These are phyloP conservation scores for Sporodiniella umbellata DNA, from an alignment of 371 early-diverging fungal species.

Conservation along the genomic window DNA sequence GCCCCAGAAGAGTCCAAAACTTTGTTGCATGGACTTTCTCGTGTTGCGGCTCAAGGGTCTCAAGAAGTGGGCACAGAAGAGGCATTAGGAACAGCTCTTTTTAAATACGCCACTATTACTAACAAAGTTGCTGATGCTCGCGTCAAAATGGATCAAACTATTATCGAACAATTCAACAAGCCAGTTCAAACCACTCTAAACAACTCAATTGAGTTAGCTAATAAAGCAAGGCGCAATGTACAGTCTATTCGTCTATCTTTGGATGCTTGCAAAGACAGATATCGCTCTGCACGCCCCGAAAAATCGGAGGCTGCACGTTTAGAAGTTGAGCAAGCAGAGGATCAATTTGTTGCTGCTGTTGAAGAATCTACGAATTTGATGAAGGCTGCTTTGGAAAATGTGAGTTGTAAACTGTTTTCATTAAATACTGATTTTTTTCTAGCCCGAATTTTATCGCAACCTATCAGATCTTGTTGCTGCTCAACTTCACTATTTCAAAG, in stretches of 20 bases:
- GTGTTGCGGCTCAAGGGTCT: slow-evolving; percentile 51
- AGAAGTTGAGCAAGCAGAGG: slow-evolving; percentile 89
- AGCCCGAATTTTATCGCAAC: slow-evolving; percentile 80
- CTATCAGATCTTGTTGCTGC: slow-evolving; percentile 81
- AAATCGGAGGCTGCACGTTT: slow-evolving; percentile 64
- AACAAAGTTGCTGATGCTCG: slow-evolving; percentile 80
- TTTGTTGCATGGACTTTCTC: slow-evolving; percentile 69
- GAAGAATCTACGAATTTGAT: slow-evolving; percentile 91
- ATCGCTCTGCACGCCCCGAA: slow-evolving; percentile 72
- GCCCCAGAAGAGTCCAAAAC: slow-evolving; percentile 49
- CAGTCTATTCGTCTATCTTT: slow-evolving; percentile 73
- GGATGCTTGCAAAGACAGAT: slow-evolving; percentile 77
- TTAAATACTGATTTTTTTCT: slow-evolving; percentile 5
- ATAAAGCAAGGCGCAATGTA: slow-evolving; percentile 82
- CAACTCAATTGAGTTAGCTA: slow-evolving; percentile 71
- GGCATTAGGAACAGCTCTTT: slow-evolving; percentile 76
- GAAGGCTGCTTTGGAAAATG: slow-evolving; percentile 83
- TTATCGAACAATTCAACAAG: slow-evolving; percentile 68
- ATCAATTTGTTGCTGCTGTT: slow-evolving; percentile 86
- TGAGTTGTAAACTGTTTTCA: slow-evolving; percentile 18
- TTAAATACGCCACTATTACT: slow-evolving; percentile 78
- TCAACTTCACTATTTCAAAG: slow-evolving; percentile 83
- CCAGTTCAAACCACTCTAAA: slow-evolving; percentile 72
- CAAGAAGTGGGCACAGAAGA: slow-evolving; percentile 71
- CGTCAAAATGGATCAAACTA: slow-evolving; percentile 67